Percentiles rank a stretch among this genome's conserved stretches.
These are phyloP conservation scores for Tricholoma furcatifolium DNA, from an alignment of 768 basidiomycete genomes.

Conservation along the genomic window DNA sequence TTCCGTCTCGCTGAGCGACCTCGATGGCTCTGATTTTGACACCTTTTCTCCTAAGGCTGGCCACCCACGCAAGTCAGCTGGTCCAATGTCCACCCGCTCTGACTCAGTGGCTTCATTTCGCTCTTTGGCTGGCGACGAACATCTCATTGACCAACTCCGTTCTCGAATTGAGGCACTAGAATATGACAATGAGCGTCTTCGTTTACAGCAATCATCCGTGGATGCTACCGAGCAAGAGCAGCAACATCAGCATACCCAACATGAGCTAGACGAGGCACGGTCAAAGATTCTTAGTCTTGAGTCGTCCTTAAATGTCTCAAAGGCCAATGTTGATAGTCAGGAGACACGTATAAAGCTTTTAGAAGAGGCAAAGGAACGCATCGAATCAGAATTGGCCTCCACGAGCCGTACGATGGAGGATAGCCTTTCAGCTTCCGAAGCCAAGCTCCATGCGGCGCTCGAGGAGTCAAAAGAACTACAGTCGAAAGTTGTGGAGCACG, in stretches of 20 bases:
- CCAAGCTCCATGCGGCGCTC: conserved; percentile 38
- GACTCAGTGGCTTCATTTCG: conserved; percentile 37
- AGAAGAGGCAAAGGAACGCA: conserved; percentile 40
- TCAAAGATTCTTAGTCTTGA: conserved; percentile 42
- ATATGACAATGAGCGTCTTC: conserved; percentile 67
- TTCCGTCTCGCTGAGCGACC: conserved; percentile 37
- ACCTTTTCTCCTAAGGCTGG: conserved; percentile 38
- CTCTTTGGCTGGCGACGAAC: conserved; percentile 34
- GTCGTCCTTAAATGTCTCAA: conserved; percentile 35
- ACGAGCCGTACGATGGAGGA: conserved; percentile 43
- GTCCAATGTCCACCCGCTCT: conserved; percentile 31
- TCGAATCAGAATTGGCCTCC: conserved; percentile 42
- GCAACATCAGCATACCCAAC: conserved; percentile 40
- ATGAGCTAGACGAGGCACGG: conserved; percentile 44
- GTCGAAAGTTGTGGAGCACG: conserved; percentile 50
- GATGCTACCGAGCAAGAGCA: conserved; percentile 41
- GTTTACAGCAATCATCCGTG: conserved; percentile 27
- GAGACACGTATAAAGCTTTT: conserved; percentile 44
- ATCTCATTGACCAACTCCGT: conserved; percentile 40
- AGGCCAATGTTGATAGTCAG: conserved; percentile 44
- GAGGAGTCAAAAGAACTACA: conserved; percentile 47
- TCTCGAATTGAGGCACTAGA: conserved; percentile 61
- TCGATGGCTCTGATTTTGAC: conserved; percentile 32
- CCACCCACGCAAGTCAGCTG: conserved; percentile 35
- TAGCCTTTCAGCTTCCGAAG: conserved; percentile 28